A percentile compares a stretch with the other conserved stretches of the same genome.
These are phyloP conservation scores for Oehlia diaphana DNA, from an alignment of 192 early-diverging fungal species.

Conservation along the genomic window DNA sequence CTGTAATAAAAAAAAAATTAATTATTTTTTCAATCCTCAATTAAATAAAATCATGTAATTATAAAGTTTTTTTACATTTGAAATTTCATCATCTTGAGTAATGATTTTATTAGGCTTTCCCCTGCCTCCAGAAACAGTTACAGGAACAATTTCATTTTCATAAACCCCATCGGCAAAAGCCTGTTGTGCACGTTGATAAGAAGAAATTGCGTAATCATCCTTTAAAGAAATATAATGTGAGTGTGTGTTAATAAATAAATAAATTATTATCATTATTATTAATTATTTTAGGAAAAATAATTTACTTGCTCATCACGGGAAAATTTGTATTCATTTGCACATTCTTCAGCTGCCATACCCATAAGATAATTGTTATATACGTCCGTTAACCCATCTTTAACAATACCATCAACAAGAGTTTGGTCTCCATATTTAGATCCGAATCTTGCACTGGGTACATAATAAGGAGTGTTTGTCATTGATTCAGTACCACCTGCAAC, in stretches of 20 bases:
- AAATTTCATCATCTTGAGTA: conserved; percentile 61
- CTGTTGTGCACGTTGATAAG: conserved; percentile 75
- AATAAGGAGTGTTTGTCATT: conserved; percentile 84
- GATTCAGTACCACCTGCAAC: conserved; percentile 80
- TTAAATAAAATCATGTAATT: not conserved
- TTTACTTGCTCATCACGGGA: conserved; percentile 70
- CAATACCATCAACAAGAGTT: conserved; percentile 73
- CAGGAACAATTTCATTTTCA: conserved; percentile 69
- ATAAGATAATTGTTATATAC: conserved; percentile 72
- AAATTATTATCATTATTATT: not conserved
- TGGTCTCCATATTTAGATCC: conserved; percentile 76
- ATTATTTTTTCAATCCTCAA: not conserved
- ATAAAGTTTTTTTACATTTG: conserved; percentile 44
- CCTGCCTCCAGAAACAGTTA: conserved; percentile 66
- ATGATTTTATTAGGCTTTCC: conserved; percentile 66
- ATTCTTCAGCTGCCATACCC: conserved; percentile 81
- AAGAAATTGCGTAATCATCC: conserved; percentile 72
- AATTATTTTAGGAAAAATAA: not conserved
- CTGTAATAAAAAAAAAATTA: conserved; percentile 19
- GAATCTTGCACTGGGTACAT: conserved; percentile 74
- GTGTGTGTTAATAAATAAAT: not conserved
- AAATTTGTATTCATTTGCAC: conserved; percentile 76
- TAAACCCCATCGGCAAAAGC: conserved; percentile 62
- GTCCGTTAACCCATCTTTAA: conserved; percentile 75
- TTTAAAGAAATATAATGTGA: not conserved